Conservation (phyloP, 2,329 filamentous ascomycete genomes). For the Pezizomycotina sp. region DNA sequence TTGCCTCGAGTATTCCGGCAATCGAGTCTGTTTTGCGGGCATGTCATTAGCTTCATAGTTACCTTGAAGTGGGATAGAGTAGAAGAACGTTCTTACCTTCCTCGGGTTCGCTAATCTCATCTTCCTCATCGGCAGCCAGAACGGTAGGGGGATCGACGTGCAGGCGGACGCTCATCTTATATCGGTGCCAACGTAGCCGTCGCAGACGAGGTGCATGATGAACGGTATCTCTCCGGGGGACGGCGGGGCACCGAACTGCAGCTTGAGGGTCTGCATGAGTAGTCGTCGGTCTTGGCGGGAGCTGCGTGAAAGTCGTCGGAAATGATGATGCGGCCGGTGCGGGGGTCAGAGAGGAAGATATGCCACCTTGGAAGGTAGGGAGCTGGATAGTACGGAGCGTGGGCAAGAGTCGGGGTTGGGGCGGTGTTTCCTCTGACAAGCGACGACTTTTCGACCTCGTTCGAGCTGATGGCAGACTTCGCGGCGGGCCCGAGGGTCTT, state of each 20-base stretch:
- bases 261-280: constrained; percentile 88
- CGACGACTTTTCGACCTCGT: constrained; percentile 39
- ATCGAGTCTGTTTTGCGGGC: constrained; percentile 49
- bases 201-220: constrained; percentile 81
- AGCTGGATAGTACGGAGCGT: constrained; percentile 77
- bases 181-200: constrained; percentile 93
- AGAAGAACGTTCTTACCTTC: constrained; percentile 54
- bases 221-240: constrained; percentile 89
- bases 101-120: constrained; percentile 94
- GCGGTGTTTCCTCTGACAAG: constrained; percentile 26
- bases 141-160: constrained; percentile 78
- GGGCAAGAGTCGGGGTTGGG: constrained; percentile 66
- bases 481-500: too few species aligned
- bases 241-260: constrained; percentile 88
- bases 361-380: constrained; percentile 87
- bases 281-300: constrained; percentile 75
- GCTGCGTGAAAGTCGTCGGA: constrained; percentile 84
- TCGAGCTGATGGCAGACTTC: constrained; percentile 38
- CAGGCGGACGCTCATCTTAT: constrained; percentile 76
- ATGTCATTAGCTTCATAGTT: constrained; percentile 18
- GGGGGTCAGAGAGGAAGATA: constrained; percentile 82
- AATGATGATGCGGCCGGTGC: constrained; percentile 89
- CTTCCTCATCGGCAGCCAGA: constrained; percentile 65
- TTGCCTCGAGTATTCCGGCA: constrained; percentile 66
- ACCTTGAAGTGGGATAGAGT: constrained; percentile 8